Evolutionary conservation across 306 rosid genomes (phyloP), one percentile per base, ranked within the genome.

Genomic region (Sphenostylis stenocarpa): DNA sequence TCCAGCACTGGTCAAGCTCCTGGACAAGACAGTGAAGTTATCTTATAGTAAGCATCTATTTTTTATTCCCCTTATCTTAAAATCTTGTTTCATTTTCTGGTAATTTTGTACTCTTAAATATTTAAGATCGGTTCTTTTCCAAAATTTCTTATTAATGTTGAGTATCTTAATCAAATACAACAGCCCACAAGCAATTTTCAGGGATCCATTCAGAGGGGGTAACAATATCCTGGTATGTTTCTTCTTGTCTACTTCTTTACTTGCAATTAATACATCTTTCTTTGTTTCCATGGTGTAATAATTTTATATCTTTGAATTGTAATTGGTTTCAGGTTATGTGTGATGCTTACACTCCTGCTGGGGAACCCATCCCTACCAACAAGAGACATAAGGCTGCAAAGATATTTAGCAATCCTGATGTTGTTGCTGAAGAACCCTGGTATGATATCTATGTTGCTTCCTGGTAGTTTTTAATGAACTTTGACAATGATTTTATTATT

Each of bases 1-100:
- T 94, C 98, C 16, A 91, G 97, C 83, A 91, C 97, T 7, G 90
- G 93, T 33, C 98, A 94, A 91, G 98, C 98, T 47, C 87, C 94
- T 70, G 98, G 98, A 58, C 12, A 79, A 70, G 96, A 94, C 16
- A 94, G 98, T 84, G 98, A 94, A 85, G 98, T 94, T 19, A 87
- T 94, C 77, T 13, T 94, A 67, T 81, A 85, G 98, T 91, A 86
- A 82, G 89, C 39, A 9, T 8, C 13, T 9, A 2, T n/a, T 38
- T 5, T 55, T 70, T 9, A n/a, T 26, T 6, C 24, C 2, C 3
- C 0, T 1, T 88, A 2, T 20, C 70, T 20, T 11, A 29, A 19
- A 29, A 15, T 9, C 3, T 26, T 39, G 53, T 9, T 36, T 36
- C 41, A 36, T 7, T 36, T 48, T 79, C 43, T 31, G n/a, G 4